Conservation (phyloP, 176 grass and related monocot species). For the Eleusine indica region DNA sequence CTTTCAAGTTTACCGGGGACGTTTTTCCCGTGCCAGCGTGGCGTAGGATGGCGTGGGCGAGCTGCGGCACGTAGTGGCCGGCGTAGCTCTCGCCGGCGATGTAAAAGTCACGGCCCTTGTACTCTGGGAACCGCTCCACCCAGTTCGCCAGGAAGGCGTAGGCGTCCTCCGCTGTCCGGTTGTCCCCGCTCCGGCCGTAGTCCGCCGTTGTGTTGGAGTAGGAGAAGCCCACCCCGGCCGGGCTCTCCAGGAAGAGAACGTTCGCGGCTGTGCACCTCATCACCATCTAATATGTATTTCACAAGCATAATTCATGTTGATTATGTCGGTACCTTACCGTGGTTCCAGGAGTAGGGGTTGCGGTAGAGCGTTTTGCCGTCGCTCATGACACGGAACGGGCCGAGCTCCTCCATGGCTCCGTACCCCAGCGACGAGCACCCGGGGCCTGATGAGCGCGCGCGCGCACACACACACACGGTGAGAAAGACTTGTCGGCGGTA, state of each 20-base stretch:
- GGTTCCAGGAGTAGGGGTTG: conserved; percentile 90
- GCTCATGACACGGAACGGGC: conserved; percentile 87
- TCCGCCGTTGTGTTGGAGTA: conserved; percentile 93
- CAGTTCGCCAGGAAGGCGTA: conserved; percentile 62
- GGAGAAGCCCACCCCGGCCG: conserved; percentile 86
- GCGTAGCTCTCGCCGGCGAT: conserved; percentile 86
- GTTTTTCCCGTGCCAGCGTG: conserved; percentile 4
- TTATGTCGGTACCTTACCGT: not conserved
- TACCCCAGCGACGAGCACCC: conserved; percentile 90
- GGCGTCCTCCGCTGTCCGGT: conserved; percentile 60
- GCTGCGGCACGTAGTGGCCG: conserved; percentile 86
- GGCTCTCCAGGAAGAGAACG: conserved; percentile 93
- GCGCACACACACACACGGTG: no score
- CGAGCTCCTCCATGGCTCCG: conserved; percentile 90
- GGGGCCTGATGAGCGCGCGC: no score
- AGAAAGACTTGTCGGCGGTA: no score
- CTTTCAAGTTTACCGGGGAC: conserved; percentile 66
- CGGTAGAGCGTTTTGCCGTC: conserved; percentile 76
- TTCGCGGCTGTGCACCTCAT: conserved; percentile 42
- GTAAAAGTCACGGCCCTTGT: conserved; percentile 80
- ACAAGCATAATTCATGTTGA: no score
- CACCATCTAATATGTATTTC: no score
- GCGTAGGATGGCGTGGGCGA: conserved; percentile 64
- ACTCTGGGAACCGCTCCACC: conserved; percentile 81
- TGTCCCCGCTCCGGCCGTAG: conserved; percentile 62